These are phyloP conservation scores for Bidens hawaiensis DNA, from an alignment of 140 eudicot species.

Conservation along the genomic window DNA sequence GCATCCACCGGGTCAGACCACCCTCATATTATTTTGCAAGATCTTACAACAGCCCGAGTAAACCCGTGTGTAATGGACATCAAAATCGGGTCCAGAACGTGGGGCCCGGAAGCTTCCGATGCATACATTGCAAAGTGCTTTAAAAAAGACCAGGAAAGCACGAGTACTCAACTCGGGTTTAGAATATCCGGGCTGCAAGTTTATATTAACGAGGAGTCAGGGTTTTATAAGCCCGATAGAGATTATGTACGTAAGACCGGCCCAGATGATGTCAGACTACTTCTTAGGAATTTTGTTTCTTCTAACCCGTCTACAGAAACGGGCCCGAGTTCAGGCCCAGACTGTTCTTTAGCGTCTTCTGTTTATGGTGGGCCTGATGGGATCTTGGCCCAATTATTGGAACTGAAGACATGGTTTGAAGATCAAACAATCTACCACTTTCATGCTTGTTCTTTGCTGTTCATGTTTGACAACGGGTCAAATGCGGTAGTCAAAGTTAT, in stretches of 20 bases:
- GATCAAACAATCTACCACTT: slow-evolving; percentile 75
- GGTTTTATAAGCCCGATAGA: slow-evolving; percentile 70
- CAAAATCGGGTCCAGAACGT: slow-evolving; percentile 89
- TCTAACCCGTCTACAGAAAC: slow-evolving; percentile 39
- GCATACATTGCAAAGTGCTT: slow-evolving; percentile 65
- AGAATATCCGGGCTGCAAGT: slow-evolving; percentile 70
- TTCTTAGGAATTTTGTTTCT: slow-evolving; percentile 68
- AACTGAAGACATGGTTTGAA: slow-evolving; percentile 89
- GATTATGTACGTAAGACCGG: slow-evolving; percentile 32
- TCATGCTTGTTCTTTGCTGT: slow-evolving; percentile 65
- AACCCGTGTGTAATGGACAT: slow-evolving; percentile 81
- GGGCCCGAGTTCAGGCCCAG: slow-evolving; percentile 26
- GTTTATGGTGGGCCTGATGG: slow-evolving; percentile 78
- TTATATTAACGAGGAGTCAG: slow-evolving; percentile 37
- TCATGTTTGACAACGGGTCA: slow-evolving; percentile 56
- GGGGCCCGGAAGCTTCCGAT: slow-evolving; percentile 69
- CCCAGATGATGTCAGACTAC: slow-evolving; percentile 51
- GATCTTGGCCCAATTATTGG: slow-evolving; percentile 69
- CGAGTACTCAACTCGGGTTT: slow-evolving; percentile 64
- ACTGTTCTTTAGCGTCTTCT: slow-evolving; percentile 50
- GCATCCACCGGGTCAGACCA: slow-evolving; percentile 76
- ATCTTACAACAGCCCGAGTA: slow-evolving; percentile 36
- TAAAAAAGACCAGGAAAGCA: slow-evolving; percentile 57
- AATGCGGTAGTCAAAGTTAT: slow-evolving; percentile 62
- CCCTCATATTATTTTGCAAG: slow-evolving; percentile 77